Evolutionary conservation across 2,329 filamentous ascomycete genomes (phyloP).

Genomic region (Aureobasidium pullulans): DNA sequence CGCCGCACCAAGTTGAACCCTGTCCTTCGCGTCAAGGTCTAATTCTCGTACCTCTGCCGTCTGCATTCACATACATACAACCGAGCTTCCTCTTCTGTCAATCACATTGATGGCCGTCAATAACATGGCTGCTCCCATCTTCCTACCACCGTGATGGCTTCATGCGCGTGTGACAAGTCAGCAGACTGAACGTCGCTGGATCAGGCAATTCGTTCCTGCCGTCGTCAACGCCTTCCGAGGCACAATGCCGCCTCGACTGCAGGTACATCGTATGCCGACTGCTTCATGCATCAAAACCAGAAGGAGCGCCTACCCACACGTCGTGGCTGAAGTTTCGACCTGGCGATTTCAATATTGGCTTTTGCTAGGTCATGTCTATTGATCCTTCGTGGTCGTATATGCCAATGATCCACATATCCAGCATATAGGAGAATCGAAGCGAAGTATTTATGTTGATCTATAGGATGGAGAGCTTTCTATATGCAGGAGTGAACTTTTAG

Average conservation of each 20-base stretch:
- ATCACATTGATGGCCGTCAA: neutral
- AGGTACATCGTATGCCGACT: neutral
- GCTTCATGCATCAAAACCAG: neutral
- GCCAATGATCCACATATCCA: neutral
- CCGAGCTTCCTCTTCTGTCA: neutral
- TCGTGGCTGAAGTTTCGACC: neutral
- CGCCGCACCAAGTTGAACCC: too few relatives aligned
- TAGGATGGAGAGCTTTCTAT: neutral
- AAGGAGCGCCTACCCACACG: too few relatives aligned
- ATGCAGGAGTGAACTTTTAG: neutral
- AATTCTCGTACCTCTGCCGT: neutral
- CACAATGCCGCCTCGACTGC: too few relatives aligned
- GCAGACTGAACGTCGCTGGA: too few relatives aligned
- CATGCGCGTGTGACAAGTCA: neutral
- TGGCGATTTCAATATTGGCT: neutral
- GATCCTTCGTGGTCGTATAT: neutral
- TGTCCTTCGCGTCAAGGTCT: neutral
- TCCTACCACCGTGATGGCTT: neutral
- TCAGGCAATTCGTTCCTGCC: too few relatives aligned
- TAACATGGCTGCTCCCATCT: neutral
- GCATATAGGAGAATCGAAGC: neutral
- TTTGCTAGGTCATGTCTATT: neutral
- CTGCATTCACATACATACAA: neutral
- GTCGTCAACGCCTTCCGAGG: too few relatives aligned
- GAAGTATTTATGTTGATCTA: neutral